Evolutionary conservation across 2,329 filamentous ascomycete genomes (phyloP).

Genomic region (Exophiala phaeomuriformis): DNA sequence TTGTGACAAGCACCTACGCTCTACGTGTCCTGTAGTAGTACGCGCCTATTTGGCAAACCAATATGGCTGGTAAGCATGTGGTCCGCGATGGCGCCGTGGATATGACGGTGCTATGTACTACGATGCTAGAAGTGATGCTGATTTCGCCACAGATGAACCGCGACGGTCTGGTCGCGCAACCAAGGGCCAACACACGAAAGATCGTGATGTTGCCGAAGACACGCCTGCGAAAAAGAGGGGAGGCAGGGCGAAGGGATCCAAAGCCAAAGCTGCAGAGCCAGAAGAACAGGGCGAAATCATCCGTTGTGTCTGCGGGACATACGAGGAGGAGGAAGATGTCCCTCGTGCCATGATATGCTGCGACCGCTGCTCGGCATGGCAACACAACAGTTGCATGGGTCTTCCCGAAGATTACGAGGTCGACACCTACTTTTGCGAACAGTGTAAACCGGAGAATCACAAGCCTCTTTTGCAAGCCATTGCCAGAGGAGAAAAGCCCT

Average conservation of each 20-base stretch:
- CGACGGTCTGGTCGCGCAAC: conserved; percentile 92
- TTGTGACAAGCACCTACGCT: conserved; percentile 16
- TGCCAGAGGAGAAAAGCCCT: conserved; percentile 72
- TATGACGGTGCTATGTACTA: no score
- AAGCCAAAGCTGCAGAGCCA: conserved; percentile 40
- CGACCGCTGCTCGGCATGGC: conserved; percentile 87
- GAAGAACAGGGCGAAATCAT: conserved; percentile 64
- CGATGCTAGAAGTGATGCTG: conserved; percentile 1
- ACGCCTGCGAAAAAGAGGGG: conserved; percentile 40
- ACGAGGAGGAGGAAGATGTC: conserved; percentile 75
- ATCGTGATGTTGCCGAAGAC: conserved; percentile 65
- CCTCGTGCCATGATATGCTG: conserved; percentile 93
- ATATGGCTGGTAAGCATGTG: conserved; percentile 57
- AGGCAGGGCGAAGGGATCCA: conserved; percentile 40
- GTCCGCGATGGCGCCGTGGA: conserved; percentile 17
- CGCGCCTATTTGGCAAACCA: conserved; percentile 25
- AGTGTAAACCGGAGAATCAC: conserved; percentile 79
- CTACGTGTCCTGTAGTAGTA: conserved; percentile 14
- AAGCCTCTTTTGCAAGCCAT: conserved; percentile 71
- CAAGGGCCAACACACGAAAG: conserved; percentile 90
- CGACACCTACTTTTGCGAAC: conserved; percentile 85
- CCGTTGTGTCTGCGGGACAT: conserved; percentile 85
- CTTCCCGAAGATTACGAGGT: conserved; percentile 69
- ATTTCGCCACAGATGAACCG: conserved; percentile 58
- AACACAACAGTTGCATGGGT: conserved; percentile 94